phyloP scores from a whole-genome alignment of 2,329 filamentous ascomycete genomes.

The Emericellopsis atlantica region DNA sequence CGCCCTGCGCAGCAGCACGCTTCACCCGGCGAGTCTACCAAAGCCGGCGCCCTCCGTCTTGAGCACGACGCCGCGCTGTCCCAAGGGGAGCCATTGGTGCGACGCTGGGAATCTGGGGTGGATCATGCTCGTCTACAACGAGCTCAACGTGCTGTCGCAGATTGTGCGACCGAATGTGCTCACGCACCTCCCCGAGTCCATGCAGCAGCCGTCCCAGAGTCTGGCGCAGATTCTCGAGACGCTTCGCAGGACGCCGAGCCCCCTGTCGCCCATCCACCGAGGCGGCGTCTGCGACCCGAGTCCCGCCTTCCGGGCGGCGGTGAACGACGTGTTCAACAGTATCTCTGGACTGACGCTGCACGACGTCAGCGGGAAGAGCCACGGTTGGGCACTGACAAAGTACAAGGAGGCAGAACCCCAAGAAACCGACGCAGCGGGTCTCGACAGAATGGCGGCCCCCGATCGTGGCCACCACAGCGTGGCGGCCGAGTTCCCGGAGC shows the following conservation, averaged over 20 bases:
- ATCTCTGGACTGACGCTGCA: slow-evolving; percentile 33
- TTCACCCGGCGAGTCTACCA: slow-evolving; percentile 4
- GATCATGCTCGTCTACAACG: slow-evolving; percentile 37
- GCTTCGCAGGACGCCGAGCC: slow-evolving; percentile 28
- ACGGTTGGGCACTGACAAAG: slow-evolving; percentile 36
- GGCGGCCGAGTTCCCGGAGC: slow-evolving; percentile 19
- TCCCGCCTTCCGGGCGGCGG: slow-evolving; percentile 29
- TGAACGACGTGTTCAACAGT: slow-evolving; percentile 38
- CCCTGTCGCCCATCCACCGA: slow-evolving; percentile 24
- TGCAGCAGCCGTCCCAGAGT: slow-evolving; percentile 20
- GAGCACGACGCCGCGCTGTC: slow-evolving; percentile 30
- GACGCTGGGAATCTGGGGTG: slow-evolving; percentile 41
- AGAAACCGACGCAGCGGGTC: slow-evolving; percentile 13
- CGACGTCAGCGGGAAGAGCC: slow-evolving; percentile 32
- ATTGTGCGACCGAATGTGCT: slow-evolving; percentile 10
- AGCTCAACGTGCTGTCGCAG: slow-evolving; percentile 28
- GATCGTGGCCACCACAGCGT: slow-evolving; percentile 17
- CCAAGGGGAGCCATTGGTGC: slow-evolving; percentile 34
- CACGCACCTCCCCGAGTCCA: slow-evolving; percentile 2
- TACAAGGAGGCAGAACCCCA: slow-evolving; percentile 22
- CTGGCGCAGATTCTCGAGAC: slow-evolving; percentile 30
- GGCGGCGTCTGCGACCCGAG: slow-evolving; percentile 36
- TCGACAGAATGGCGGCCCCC: slow-evolving; percentile 17
- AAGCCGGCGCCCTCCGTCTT: slow-evolving; percentile 12
- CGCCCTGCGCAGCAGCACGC: slow-evolving; percentile 9